Evolutionary conservation across 1,284 basidiomycete genomes (phyloP).

Genomic region (Fomes fomentarius): DNA sequence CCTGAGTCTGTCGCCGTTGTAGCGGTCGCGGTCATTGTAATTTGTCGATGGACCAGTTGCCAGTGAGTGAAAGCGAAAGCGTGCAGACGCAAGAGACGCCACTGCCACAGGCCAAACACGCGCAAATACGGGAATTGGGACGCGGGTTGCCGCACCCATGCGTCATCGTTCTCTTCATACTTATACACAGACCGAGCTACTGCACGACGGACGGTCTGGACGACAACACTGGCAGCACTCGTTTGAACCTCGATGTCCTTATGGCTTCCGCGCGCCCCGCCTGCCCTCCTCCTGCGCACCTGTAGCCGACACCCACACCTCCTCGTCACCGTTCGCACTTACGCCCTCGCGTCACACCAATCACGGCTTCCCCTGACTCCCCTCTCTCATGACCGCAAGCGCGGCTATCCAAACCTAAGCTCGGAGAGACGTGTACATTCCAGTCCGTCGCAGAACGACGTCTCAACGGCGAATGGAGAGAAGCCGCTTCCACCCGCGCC

Average conservation of each 20-base stretch:
- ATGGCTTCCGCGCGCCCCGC: constrained; percentile 42
- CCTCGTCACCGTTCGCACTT: constrained; percentile 26
- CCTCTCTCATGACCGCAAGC: constrained; percentile 12
- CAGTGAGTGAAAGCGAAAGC: no score
- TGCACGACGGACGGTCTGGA: constrained; percentile 6
- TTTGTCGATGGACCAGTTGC: no score
- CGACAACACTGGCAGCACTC: constrained; percentile 7
- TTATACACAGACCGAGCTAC: no score
- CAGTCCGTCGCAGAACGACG: constrained; percentile 13
- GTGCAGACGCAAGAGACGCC: no score
- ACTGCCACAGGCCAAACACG: neutral
- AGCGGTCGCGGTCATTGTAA: constrained; percentile 12
- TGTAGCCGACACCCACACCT: constrained; percentile 31
- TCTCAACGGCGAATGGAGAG: constrained; percentile 31
- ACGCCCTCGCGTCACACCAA: constrained; percentile 16
- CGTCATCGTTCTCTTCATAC: constrained; percentile 24
- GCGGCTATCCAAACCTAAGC: neutral
- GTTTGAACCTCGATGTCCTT: constrained; percentile 32
- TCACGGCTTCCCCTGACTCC: constrained; percentile 18
- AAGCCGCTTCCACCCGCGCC: constrained; percentile 54
- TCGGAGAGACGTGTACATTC: constrained; percentile 14
- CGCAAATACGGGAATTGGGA: neutral
- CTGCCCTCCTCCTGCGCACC: constrained; percentile 46
- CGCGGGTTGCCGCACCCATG: constrained; percentile 3
- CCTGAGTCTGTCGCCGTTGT: neutral